phyloP scores from a whole-genome alignment of 2,329 filamentous ascomycete genomes.

The Fusarium chaquense region DNA sequence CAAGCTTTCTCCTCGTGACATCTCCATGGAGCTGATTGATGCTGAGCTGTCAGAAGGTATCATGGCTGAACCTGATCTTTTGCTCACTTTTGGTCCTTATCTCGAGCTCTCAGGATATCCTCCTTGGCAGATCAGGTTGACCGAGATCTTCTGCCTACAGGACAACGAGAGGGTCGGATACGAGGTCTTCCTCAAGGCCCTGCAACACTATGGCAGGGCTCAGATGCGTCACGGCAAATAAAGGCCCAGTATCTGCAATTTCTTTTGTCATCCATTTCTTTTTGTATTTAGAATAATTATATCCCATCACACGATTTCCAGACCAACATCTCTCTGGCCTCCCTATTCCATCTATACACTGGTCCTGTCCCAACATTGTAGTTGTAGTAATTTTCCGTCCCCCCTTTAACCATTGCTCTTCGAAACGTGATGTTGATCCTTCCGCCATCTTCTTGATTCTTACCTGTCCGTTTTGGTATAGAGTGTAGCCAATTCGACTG shows the following conservation, averaged over 20 bases:
- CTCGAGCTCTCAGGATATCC: constrained; percentile 92
- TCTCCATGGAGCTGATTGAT: constrained; percentile 87
- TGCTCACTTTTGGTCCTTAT: constrained; percentile 87
- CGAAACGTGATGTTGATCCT: constrained; percentile 84
- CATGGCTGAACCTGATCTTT: constrained; percentile 88
- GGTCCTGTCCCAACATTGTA: constrained; percentile 82
- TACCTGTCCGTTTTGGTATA: constrained; percentile 78
- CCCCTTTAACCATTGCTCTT: constrained; percentile 75
- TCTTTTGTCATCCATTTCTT: constrained; percentile 8
- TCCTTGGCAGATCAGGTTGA: constrained; percentile 94
- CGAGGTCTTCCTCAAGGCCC: constrained; percentile 87
- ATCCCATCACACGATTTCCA: constrained; percentile 51
- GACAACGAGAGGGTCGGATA: constrained; percentile 90
- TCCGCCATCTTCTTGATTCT: constrained; percentile 70
- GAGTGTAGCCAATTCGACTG: constrained; percentile 83
- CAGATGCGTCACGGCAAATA: constrained; percentile 87
- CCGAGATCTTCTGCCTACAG: constrained; percentile 86
- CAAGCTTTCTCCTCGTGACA: constrained; percentile 84
- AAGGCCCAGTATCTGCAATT: constrained; percentile 13
- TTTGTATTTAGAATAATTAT: constrained; percentile 21
- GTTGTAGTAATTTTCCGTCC: constrained; percentile 85
- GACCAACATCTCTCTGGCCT: constrained; percentile 61
- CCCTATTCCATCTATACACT: constrained; percentile 75
- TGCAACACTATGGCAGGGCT: constrained; percentile 86
- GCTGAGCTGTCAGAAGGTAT: constrained; percentile 84